These are phyloP conservation scores for Eragrostis nindensis DNA, from an alignment of 176 grass and related monocot genomes.

Conservation along the genomic window DNA sequence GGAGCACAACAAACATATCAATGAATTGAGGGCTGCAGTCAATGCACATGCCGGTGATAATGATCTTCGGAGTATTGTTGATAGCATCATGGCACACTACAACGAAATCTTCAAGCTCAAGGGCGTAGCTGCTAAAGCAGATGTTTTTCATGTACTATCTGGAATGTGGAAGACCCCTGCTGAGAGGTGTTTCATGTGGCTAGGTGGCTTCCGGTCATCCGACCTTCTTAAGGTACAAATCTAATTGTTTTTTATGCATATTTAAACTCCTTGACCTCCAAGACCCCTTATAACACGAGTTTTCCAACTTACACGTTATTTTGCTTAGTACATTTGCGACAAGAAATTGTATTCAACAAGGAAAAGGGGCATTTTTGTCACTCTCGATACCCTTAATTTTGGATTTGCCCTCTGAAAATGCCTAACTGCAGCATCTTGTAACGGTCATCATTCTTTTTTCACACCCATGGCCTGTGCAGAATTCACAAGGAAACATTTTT, in stretches of 20 bases:
- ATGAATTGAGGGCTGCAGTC: slow-evolving; percentile 69
- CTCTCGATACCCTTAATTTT: not conserved
- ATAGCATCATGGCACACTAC: slow-evolving; percentile 74
- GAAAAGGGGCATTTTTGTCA: not conserved
- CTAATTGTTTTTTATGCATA: slow-evolving; percentile 26
- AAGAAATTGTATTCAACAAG: not conserved
- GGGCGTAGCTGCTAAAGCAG: slow-evolving; percentile 75
- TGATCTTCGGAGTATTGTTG: slow-evolving; percentile 66
- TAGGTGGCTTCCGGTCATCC: slow-evolving; percentile 92
- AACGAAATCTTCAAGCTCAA: slow-evolving; percentile 91
- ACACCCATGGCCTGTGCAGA: not conserved
- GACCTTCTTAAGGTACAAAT: slow-evolving; percentile 84
- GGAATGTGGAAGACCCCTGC: slow-evolving; percentile 99
- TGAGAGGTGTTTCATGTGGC: slow-evolving; percentile 95
- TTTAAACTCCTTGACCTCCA: slow-evolving; percentile 9
- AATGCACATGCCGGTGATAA: slow-evolving; percentile 68
- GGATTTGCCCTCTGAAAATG: not conserved
- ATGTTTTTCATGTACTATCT: slow-evolving; percentile 91
- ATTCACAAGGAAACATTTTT: slow-evolving; percentile 15
- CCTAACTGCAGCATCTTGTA: not conserved
- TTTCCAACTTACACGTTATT: not conserved
- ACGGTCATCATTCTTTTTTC: not conserved
- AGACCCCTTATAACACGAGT: not conserved
- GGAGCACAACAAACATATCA: slow-evolving; percentile 77
- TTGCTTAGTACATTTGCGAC: not conserved